Evolutionary conservation across 2,329 filamentous ascomycete genomes (phyloP).

Genomic region (Colletotrichum godetiae): DNA sequence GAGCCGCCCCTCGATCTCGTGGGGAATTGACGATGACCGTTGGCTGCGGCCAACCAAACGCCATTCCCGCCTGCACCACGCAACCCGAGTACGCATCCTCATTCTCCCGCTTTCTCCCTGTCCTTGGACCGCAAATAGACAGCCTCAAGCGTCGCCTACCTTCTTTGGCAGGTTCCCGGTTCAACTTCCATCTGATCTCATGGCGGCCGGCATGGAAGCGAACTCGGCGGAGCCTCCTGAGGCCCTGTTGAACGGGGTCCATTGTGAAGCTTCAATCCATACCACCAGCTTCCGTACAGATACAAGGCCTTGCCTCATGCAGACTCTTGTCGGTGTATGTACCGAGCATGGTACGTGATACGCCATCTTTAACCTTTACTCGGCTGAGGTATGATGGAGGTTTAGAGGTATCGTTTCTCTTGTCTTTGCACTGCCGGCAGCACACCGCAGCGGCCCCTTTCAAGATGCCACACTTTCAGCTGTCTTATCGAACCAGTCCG

Average conservation of each 20-base stretch:
- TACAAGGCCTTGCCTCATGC: conserved; percentile 9
- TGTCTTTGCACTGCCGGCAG: neutral
- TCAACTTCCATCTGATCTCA: conserved; percentile 7
- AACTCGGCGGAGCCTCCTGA: neutral
- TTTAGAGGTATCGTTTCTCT: neutral
- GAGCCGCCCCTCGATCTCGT: conserved; percentile 35
- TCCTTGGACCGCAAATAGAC: conserved; percentile 21
- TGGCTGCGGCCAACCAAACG: conserved; percentile 32
- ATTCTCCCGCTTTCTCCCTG: neutral
- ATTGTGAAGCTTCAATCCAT: too few species aligned
- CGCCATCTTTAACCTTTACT: neutral
- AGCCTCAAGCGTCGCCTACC: neutral
- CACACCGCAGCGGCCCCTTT: neutral
- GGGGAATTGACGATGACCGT: conserved; percentile 29
- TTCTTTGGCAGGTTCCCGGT: conserved; percentile 15
- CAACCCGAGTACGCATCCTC: neutral
- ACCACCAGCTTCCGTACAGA: too few species aligned
- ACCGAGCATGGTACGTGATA: neutral
- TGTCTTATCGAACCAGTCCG: conserved; percentile 12
- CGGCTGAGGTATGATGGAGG: neutral
- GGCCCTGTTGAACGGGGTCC: neutral
- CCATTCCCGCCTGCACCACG: conserved; percentile 27
- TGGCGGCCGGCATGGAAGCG: neutral
- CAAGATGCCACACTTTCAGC: conserved; percentile 4
- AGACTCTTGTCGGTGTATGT: neutral